These are phyloP conservation scores for Rasamsonia emersonii DNA, from an alignment of 2,329 filamentous ascomycete genomes.

Conservation along the genomic window DNA sequence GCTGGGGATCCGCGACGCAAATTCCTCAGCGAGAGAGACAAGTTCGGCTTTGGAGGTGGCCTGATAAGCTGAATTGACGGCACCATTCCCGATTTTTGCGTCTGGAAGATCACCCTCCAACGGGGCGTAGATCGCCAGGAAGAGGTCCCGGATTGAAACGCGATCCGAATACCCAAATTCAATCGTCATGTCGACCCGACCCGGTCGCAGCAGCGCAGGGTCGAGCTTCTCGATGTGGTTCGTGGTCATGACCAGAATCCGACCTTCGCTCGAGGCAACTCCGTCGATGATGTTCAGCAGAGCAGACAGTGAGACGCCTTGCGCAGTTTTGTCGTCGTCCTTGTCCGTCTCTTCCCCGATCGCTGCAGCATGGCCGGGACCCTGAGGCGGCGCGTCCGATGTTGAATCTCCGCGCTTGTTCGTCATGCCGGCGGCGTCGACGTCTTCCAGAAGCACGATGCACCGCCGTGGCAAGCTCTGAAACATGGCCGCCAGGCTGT, in stretches of 20 bases:
- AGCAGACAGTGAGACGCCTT: constrained; percentile 55
- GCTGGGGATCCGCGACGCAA: constrained; percentile 23
- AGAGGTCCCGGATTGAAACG: constrained; percentile 30
- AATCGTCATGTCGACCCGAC: constrained; percentile 58
- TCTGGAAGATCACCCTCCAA: constrained; percentile 21
- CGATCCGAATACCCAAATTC: constrained; percentile 41
- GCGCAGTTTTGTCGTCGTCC: constrained; percentile 14
- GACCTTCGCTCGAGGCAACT: constrained; percentile 59
- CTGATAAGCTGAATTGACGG: too few species aligned
- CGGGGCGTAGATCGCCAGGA: constrained; percentile 28
- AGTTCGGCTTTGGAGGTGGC: constrained; percentile 17
- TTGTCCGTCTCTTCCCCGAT: constrained; percentile 15
- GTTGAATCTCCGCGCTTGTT: constrained; percentile 34
- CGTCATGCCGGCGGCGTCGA: constrained; percentile 63
- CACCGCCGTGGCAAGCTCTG: constrained; percentile 59
- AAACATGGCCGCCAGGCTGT: constrained; percentile 57
- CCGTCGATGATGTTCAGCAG: constrained; percentile 64
- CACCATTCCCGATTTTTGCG: constrained; percentile 3
- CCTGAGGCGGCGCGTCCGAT: constrained; percentile 33
- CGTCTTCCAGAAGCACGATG: constrained; percentile 67
- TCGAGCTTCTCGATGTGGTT: constrained; percentile 60
- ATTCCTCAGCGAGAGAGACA: constrained; percentile 18
- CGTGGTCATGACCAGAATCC: constrained; percentile 66
- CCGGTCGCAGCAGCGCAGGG: constrained; percentile 55
- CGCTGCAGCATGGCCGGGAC: constrained; percentile 7